A percentile compares a stretch with the other conserved stretches of the same genome.
Conservation (phyloP, 805 yeast species). For the Metschnikowia gruessii region DNA sequence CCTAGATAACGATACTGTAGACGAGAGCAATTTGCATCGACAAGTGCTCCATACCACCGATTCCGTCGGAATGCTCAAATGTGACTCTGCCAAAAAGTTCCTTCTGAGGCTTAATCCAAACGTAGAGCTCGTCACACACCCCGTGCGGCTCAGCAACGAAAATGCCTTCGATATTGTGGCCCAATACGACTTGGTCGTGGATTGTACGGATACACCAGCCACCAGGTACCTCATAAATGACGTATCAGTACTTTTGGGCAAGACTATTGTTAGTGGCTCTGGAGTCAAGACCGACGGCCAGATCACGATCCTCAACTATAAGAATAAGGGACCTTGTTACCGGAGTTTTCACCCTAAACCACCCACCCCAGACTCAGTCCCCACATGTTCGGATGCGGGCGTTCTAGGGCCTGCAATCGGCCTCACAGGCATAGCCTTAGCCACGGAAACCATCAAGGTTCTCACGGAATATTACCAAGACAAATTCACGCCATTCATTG, state of each 20-base stretch:
- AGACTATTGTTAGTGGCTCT: slow-evolving; percentile 85
- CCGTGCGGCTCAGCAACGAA: slow-evolving; percentile 45
- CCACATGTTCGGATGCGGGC: slow-evolving; percentile 90
- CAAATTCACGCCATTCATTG: slow-evolving; percentile 64
- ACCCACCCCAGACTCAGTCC: slow-evolving; percentile 78
- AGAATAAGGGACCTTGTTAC: slow-evolving; percentile 80
- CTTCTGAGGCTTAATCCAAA: slow-evolving; percentile 62
- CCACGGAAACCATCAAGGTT: slow-evolving; percentile 79
- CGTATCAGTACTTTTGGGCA: slow-evolving; percentile 63
- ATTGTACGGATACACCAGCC: slow-evolving; percentile 92
- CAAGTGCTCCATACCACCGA: slow-evolving; percentile 77
- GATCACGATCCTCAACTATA: slow-evolving; percentile 67
- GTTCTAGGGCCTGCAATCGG: slow-evolving; percentile 97
- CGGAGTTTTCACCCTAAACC: slow-evolving; percentile 90
- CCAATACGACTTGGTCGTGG: slow-evolving; percentile 75
- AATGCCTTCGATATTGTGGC: slow-evolving; percentile 64
- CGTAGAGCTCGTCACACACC: slow-evolving; percentile 53
- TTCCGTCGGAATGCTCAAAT: slow-evolving; percentile 66
- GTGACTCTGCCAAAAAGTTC: slow-evolving; percentile 69
- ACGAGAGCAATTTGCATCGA: slow-evolving; percentile 80
- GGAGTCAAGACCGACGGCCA: slow-evolving; percentile 94
- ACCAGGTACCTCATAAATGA: slow-evolving; percentile 87
- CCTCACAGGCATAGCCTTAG: slow-evolving; percentile 82
- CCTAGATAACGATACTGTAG: slow-evolving; percentile 84
- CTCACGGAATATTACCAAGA: slow-evolving; percentile 53